Percentiles rank a stretch among this genome's conserved stretches.
Conservation (phyloP, 2,329 filamentous ascomycete genomes). For the Canariomyces notabilis region DNA sequence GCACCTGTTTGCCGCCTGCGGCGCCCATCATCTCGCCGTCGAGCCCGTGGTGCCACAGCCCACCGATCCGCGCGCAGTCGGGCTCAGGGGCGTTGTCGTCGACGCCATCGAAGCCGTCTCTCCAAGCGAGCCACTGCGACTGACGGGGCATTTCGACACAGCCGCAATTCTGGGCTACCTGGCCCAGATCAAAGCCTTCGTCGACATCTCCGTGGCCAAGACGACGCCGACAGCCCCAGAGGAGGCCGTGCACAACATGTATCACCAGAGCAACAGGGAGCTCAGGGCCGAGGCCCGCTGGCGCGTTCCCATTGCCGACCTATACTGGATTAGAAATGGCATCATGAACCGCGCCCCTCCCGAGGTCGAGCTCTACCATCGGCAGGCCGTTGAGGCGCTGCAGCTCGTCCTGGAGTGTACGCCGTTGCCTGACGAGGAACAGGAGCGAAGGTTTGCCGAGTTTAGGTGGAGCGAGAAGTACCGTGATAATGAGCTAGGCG, state of each 20-base stretch:
- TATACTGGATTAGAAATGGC: not conserved
- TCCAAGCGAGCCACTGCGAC: not conserved
- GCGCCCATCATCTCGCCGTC: not conserved
- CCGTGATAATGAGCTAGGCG: not conserved
- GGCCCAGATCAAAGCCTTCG: not conserved
- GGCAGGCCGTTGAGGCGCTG: not conserved
- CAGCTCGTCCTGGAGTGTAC: not conserved
- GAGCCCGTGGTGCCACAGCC: not conserved
- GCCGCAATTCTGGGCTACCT: not conserved
- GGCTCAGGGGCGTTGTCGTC: constrained; percentile 1
- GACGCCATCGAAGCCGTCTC: not conserved
- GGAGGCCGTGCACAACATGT: no score
- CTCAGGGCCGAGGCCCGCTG: not conserved
- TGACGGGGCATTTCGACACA: not conserved
- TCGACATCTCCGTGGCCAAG: not conserved
- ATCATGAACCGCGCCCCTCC: no score
- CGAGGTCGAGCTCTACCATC: not conserved
- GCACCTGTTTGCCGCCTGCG: not conserved
- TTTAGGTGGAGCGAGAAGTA: not conserved
- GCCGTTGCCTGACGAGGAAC: not conserved
- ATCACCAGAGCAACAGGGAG: not conserved
- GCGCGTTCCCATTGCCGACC: constrained; percentile 5
- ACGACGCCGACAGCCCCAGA: no score
- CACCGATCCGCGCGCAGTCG: not conserved
- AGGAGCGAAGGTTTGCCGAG: no score